phyloP scores from a whole-genome alignment of 345 rosid genomes.

The Durio zibethinus region DNA sequence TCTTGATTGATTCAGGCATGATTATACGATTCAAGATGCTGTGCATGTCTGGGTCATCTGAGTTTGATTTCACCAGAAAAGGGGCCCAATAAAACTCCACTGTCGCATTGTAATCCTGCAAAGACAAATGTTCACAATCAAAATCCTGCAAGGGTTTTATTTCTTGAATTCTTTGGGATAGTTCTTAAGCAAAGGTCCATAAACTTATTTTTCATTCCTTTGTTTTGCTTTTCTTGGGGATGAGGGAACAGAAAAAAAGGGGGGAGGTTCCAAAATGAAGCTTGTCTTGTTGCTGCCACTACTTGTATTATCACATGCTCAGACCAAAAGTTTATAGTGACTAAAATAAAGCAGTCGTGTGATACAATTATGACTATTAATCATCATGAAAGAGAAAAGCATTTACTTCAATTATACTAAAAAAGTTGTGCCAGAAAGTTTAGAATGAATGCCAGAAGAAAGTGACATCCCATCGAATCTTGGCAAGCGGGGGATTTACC shows the following conservation, averaged over 20 bases:
- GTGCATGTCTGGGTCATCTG: constrained; percentile 77
- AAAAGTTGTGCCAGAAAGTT: background rate
- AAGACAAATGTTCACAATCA: background rate
- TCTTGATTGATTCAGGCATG: constrained; percentile 78
- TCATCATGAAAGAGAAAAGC: background rate
- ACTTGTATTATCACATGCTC: background rate
- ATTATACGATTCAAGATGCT: constrained; percentile 70
- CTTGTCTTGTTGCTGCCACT: background rate
- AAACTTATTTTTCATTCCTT: no score
- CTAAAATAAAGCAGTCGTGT: background rate
- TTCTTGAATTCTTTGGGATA: no score
- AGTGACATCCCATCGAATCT: background rate
- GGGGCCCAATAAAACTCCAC: constrained; percentile 99
- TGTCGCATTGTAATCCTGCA: constrained; percentile 84
- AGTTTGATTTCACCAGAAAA: constrained; percentile 86
- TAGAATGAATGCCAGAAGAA: background rate
- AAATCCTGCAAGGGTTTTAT: no score
- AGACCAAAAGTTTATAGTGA: background rate
- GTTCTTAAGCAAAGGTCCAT: background rate
- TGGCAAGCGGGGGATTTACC: constrained; percentile 34
- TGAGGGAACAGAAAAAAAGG: background rate
- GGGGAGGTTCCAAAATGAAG: background rate
- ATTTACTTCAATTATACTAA: background rate
- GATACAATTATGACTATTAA: background rate
- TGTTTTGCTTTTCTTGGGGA: no score